Evolutionary conservation across 2,329 filamentous ascomycete species (phyloP), one percentile per base, ranked within the genome.

Genomic region (Lasiodiplodia hormozganensis): DNA sequence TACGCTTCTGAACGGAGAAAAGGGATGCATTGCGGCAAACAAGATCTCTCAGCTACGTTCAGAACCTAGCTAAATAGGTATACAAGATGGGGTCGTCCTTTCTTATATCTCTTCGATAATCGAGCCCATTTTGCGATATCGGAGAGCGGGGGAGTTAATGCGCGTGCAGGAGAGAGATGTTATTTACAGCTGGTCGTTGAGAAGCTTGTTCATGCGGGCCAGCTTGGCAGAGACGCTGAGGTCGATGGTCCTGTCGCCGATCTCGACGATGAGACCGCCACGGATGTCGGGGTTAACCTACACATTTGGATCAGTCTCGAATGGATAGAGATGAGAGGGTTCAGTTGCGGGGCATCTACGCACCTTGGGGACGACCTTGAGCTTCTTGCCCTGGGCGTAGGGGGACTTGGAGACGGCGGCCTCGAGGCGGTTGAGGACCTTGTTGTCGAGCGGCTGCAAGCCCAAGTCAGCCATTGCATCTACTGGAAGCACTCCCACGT

Each of bases 151-250:
- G 38, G 16, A 23, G 14, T 43, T 25, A 47, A 21, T 62, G 47
- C 25, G 8, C 14, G n/a, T 36, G 65, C 23, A 21, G 28, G 18
- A 43, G 12, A n/a, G 23, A 49, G 40, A 43, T 8, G 21, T 62
- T 40, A 83, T 94, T 92, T 97, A 99, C 92, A 99, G 87, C 83
- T 91, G 88, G 85, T 99, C 96, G 76, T 88, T 94, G 80, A 99
- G 92, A 82, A 97, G 90, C 91, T 98, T 99, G 93, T 99, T 99
- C 89, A 99, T 93, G 90, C 94, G 97, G 82, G 92, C 88, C 83
- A 99, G 91, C 88, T 95, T 96, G 81, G 92, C 87, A 62, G 95
- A 95, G 78, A 99, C 94, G 84, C 92, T 96, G 76, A 97, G 91
- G 85, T 99, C 96, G 80, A 99, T 97, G 82, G 95, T 98, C 80